Evolutionary conservation across 108 stramenopile genomes (phyloP), one percentile per base, ranked within the genome.

Genomic region (Skeletonema potamos): DNA sequence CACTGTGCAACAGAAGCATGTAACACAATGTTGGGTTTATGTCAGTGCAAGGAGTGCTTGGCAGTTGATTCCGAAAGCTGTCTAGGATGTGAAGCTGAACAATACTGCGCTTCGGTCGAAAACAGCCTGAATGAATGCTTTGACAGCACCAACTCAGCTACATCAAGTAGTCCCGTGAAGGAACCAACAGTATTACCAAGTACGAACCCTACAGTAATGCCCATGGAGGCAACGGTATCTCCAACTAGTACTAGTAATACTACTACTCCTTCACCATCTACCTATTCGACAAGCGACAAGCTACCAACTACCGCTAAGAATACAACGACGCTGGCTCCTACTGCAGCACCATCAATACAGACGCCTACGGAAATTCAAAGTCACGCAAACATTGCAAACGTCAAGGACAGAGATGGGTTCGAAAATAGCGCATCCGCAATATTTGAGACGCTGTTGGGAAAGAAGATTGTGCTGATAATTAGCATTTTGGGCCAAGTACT

Each of bases 1-100:
- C 27, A 62, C 46, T 76, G 74, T 27, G 74, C 74, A 1, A 76
- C 74, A 15, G 56, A 36, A 30, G 67, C 66, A 26, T 76, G 74
- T 44, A 73, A 73, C 33, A 30, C 22, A 30, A 37, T n/a, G 12
- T 41, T 76, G 51, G 37, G 62, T 0, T n/a, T 37, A 22, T 76
- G 74, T 41, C 74, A 76, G 60, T 76, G 74, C 46, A 37, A 62
- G 33, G 56, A 58, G 37, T 73, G 73, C n/a, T n/a, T n/a, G n/a
- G n/a, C n/a, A n/a, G n/a, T n/a, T 28, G 32, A 8, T 24, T 20
- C 44, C 13, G 58, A 27, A 9, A 57, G 17, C 9, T 73, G 73
- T 32, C 48, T 22, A 33, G 73, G 73, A 15, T 73, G 73, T 34
- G 58, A 59, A 27, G 58, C 26, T 48, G 64, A 46, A 7, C 64